Evolutionary conservation across 2,329 filamentous ascomycete species (phyloP).

Genomic region (Diplodia sapinea): DNA sequence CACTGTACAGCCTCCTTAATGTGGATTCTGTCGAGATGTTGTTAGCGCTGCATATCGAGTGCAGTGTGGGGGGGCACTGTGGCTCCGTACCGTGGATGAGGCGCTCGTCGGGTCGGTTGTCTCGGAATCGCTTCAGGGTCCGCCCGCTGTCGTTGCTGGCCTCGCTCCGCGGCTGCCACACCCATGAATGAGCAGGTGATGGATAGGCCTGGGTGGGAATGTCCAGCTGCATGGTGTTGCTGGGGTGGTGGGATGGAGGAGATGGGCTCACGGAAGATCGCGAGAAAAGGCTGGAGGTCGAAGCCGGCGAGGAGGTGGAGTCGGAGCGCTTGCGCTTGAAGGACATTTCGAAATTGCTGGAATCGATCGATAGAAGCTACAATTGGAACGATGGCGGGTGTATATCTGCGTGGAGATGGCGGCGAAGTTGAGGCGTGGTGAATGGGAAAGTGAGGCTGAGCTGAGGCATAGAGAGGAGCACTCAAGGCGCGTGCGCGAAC

Average conservation of each 20-base stretch:
- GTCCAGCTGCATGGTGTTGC: conserved; percentile 40
- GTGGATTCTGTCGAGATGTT: conserved; percentile 50
- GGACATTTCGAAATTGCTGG: conserved; percentile 52
- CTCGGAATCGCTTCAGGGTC: conserved; percentile 64
- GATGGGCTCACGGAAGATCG: conserved; percentile 33
- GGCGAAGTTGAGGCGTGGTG: background rate
- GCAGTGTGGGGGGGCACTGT: background rate
- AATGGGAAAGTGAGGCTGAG: conserved; percentile 10
- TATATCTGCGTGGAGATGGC: background rate
- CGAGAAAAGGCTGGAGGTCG: conserved; percentile 46
- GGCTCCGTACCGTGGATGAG: conserved; percentile 59
- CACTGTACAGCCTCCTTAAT: conserved; percentile 52
- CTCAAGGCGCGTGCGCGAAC: conserved; percentile 14
- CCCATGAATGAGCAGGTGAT: conserved; percentile 20
- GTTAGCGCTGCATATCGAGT: conserved; percentile 28
- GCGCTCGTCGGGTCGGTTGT: conserved; percentile 63
- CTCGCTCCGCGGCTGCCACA: conserved; percentile 32
- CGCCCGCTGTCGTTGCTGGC: conserved; percentile 51
- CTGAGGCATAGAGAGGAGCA: conserved; percentile 13
- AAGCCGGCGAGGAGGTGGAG: conserved; percentile 52
- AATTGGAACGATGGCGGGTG: background rate
- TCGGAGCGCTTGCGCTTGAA: conserved; percentile 63
- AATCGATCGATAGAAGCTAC: background rate
- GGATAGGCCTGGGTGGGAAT: conserved; percentile 16
- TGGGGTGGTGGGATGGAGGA: conserved; percentile 20